Conservation (phyloP, 345 rosid species). For the Hibiscus trionum region DNA sequence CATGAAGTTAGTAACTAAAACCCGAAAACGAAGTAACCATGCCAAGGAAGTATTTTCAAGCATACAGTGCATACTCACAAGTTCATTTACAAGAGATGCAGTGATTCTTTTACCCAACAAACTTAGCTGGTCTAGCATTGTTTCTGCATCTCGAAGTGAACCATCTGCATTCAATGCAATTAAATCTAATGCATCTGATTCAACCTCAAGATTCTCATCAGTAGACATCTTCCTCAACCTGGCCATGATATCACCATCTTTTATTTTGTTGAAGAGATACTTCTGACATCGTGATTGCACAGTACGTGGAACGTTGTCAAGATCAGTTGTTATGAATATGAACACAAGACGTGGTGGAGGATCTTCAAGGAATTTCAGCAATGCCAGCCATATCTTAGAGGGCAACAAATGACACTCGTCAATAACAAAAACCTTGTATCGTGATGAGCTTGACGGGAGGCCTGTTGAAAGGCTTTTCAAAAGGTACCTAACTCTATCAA, state of each 20-base stretch:
- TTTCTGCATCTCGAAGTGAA: conserved; percentile 96
- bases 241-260: conserved; percentile 62
- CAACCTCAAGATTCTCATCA: conserved; percentile 80
- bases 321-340: conserved; percentile 83
- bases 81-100: conserved; percentile 77
- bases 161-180: conserved; percentile 94
- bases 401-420: conserved; percentile 92
- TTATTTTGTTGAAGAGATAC: conserved; percentile 85
- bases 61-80: conserved; percentile 44
- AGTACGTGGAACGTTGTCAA: conserved; percentile 86
- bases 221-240: conserved; percentile 62
- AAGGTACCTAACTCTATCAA: conserved; percentile 53
- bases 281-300: conserved; percentile 94
- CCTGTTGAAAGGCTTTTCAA: conserved; percentile 42
- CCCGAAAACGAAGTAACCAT: background rate
- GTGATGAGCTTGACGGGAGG: conserved; percentile 43
- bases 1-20: background rate
- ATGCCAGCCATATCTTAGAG: conserved; percentile 78
- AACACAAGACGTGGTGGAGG: conserved; percentile 71
- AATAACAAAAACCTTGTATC: conserved; percentile 61
- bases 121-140: conserved; percentile 95
- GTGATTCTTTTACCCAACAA: conserved; percentile 88
- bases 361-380: conserved; percentile 87
- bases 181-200: conserved; percentile 79
- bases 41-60: conserved; percentile 2